These are phyloP conservation scores for Brachypodium distachyon DNA, from an alignment of 202 grass and related monocot genomes.

Conservation along the genomic window DNA sequence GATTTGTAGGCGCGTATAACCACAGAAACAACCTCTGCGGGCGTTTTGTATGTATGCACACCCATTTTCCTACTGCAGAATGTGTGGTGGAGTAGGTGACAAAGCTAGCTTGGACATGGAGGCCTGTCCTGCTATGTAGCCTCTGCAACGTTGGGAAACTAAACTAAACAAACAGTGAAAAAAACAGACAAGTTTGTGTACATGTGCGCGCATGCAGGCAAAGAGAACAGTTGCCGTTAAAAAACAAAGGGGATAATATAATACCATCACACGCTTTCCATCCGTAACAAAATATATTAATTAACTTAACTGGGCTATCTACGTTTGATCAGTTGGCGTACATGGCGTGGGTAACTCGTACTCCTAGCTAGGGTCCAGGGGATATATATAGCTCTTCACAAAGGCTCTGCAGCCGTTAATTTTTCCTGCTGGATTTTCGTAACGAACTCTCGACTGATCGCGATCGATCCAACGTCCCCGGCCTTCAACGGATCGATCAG, in stretches of 20 bases:
- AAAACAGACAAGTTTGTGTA: background rate
- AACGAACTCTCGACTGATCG: background rate
- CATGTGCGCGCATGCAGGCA: slow-evolving; percentile 2
- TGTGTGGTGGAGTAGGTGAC: background rate
- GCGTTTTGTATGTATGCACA: background rate
- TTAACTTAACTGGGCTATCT: background rate
- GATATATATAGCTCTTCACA: background rate
- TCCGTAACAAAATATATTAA: background rate
- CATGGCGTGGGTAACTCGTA: background rate
- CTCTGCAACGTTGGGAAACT: background rate
- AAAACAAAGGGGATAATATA: background rate
- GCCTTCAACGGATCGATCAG: background rate
- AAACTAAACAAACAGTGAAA: background rate
- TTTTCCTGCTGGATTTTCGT: background rate
- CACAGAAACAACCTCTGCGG: background rate
- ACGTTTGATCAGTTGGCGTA: background rate
- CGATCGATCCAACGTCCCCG: background rate
- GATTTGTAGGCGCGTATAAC: slow-evolving; percentile 6
- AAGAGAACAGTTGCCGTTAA: background rate
- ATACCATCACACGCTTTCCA: background rate
- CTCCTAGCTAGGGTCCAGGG: no score
- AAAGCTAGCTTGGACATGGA: background rate
- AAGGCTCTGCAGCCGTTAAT: background rate
- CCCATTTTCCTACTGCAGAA: background rate
- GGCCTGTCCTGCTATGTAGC: background rate